Conservation (phyloP, 495 filamentous ascomycete species). For the Penicillium chermesinum region DNA sequence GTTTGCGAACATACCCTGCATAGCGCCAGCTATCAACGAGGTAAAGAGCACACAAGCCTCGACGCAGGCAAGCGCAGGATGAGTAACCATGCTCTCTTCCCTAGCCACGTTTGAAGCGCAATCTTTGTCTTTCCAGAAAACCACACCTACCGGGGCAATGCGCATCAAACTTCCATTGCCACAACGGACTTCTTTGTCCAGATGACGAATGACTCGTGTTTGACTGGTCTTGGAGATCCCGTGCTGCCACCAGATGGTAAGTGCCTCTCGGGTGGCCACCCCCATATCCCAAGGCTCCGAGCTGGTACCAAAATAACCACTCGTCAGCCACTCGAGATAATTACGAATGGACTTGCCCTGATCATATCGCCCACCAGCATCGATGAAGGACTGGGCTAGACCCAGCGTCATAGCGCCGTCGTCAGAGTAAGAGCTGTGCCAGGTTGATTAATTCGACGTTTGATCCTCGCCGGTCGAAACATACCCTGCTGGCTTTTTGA, state of each 20-base stretch:
- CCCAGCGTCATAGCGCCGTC: slow-evolving; percentile 46
- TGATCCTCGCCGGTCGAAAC: background rate
- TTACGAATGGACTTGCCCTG: slow-evolving; percentile 26
- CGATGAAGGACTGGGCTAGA: slow-evolving; percentile 37
- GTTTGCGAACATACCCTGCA: too few relatives aligned
- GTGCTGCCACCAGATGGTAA: slow-evolving; percentile 28
- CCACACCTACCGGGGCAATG: slow-evolving; percentile 33
- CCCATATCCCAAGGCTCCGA: slow-evolving; percentile 40
- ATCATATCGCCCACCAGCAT: slow-evolving; percentile 22
- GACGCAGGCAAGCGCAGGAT: slow-evolving; percentile 35
- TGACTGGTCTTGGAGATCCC: slow-evolving; percentile 1
- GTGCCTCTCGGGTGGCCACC: slow-evolving; percentile 26
- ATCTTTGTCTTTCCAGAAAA: slow-evolving; percentile 17
- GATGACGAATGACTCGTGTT: slow-evolving; percentile 10
- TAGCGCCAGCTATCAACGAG: slow-evolving; percentile 18
- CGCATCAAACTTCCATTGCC: slow-evolving; percentile 49
- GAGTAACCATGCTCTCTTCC: slow-evolving; percentile 29
- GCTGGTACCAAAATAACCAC: slow-evolving; percentile 36
- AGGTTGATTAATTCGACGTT: slow-evolving; percentile 5
- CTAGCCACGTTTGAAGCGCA: slow-evolving; percentile 23
- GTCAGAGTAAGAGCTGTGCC: slow-evolving; percentile 41
- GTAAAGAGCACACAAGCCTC: slow-evolving; percentile 43
- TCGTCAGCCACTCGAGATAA: slow-evolving; percentile 33
- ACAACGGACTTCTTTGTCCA: slow-evolving; percentile 15
- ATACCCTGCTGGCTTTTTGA: slow-evolving; percentile 23